A percentile compares a stretch with the other conserved stretches of the same genome.
Evolutionary conservation across 176 grass and related monocot genomes (phyloP).

Genomic region (Zizania latifolia): DNA sequence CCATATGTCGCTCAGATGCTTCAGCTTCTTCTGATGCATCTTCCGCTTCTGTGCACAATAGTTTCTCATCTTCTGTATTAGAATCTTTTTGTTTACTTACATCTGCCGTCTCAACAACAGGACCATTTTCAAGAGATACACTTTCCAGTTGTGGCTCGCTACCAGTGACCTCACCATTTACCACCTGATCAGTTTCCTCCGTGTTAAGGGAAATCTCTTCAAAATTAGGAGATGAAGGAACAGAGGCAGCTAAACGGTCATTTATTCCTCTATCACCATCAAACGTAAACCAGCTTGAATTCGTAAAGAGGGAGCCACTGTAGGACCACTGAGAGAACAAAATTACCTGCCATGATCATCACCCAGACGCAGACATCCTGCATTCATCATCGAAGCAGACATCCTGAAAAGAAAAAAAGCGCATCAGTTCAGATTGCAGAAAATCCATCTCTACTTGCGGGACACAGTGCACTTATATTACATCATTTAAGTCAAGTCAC

Average conservation of each 20-base stretch:
- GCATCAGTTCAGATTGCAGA: background rate
- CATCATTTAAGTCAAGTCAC: background rate
- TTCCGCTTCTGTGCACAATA: background rate
- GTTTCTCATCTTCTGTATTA: conserved; percentile 17
- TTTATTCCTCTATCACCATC: conserved; percentile 65
- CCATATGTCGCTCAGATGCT: background rate
- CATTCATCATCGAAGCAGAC: conserved; percentile 84
- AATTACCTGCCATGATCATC: conserved; percentile 67
- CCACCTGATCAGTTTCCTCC: conserved; percentile 23
- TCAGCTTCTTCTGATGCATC: background rate
- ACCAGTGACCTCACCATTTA: conserved; percentile 20
- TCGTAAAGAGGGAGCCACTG: conserved; percentile 62
- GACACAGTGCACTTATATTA: background rate
- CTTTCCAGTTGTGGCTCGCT: background rate
- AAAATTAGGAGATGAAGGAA: conserved; percentile 49
- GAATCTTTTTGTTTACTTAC: background rate
- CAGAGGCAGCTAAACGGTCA: conserved; percentile 38
- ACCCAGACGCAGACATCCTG: conserved; percentile 72
- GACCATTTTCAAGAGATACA: conserved; percentile 19
- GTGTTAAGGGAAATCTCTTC: conserved; percentile 2
- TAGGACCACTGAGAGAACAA: background rate
- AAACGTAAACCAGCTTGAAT: conserved; percentile 85
- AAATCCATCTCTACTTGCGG: background rate
- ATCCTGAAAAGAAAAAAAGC: conserved; percentile 42
- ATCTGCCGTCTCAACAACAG: conserved; percentile 8